phyloP scores from a whole-genome alignment of 176 grass and related monocot species.

The Elymus sibiricus region DNA sequence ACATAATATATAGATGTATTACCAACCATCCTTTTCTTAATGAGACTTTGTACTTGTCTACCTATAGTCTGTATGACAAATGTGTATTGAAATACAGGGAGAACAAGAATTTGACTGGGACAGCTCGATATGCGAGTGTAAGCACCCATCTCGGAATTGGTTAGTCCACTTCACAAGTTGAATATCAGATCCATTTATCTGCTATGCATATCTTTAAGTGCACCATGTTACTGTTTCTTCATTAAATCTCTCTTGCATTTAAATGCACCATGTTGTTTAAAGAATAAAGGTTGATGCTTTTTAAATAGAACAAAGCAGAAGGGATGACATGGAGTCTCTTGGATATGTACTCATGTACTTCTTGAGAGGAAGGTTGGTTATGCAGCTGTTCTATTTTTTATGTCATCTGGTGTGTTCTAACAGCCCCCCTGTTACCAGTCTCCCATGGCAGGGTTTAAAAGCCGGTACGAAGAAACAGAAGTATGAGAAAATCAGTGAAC shows the following conservation, averaged over 20 bases:
- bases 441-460: slow-evolving; percentile 90
- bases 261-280: background rate
- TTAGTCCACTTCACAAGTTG: slow-evolving; percentile 34
- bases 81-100: slow-evolving; percentile 48
- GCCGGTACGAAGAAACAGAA: slow-evolving; percentile 86
- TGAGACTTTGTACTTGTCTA: background rate
- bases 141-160: slow-evolving; percentile 68
- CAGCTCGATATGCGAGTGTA: slow-evolving; percentile 63
- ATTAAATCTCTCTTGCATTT: background rate
- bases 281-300: slow-evolving; percentile 1
- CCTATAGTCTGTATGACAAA: slow-evolving; percentile 8
- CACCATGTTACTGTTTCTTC: background rate
- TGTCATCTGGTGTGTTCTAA: background rate
- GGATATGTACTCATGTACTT: slow-evolving; percentile 90
- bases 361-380: slow-evolving; percentile 81
- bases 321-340: slow-evolving; percentile 90
- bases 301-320: slow-evolving; percentile 73
- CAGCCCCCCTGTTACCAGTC: slow-evolving; percentile 27
- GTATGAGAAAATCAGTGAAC: slow-evolving; percentile 83
- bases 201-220: background rate
- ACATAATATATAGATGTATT: background rate
- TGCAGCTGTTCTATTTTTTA: background rate
- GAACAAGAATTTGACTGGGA: slow-evolving; percentile 69
- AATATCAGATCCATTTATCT: slow-evolving; percentile 1
- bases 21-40: background rate